Percentiles rank a stretch among this genome's conserved stretches.
Conservation (phyloP, 2,329 filamentous ascomycete genomes). For the Colletotrichum simmondsii region DNA sequence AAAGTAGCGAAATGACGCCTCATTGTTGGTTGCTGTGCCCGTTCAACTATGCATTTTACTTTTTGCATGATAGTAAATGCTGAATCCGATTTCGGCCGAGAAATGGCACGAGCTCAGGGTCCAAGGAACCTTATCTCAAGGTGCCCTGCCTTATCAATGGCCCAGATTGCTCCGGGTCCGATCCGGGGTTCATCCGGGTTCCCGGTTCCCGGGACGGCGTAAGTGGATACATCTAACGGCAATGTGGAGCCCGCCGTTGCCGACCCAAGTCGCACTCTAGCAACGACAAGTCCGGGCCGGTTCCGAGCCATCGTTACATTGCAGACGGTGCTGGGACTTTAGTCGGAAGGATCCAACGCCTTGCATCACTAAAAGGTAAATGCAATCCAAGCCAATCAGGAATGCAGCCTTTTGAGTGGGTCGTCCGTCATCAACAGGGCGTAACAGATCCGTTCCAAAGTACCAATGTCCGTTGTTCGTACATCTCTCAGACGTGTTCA, state of each 20-base stretch:
- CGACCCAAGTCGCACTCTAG: background rate
- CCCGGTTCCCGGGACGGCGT: background rate
- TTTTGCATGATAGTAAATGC: background rate
- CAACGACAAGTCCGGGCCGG: background rate
- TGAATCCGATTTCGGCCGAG: background rate
- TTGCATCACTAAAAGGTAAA: background rate
- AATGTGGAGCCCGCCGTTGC: background rate
- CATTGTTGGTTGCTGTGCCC: background rate
- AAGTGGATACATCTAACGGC: background rate
- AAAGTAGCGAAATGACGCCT: background rate
- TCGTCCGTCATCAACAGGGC: background rate
- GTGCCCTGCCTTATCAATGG: too few species aligned
- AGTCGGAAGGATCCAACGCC: background rate
- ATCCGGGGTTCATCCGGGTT: background rate
- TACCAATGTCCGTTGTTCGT: background rate
- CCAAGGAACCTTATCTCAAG: too few species aligned
- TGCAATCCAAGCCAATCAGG: background rate
- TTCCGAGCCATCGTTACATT: background rate
- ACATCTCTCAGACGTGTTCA: background rate
- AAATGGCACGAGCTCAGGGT: background rate
- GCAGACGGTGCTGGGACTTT: background rate
- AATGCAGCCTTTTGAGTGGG: background rate
- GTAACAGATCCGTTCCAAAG: background rate
- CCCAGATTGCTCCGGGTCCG: background rate
- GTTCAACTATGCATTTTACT: background rate